phyloP scores from a whole-genome alignment of 176 grass and related monocot species.

The Rhynchospora tenuis region DNA sequence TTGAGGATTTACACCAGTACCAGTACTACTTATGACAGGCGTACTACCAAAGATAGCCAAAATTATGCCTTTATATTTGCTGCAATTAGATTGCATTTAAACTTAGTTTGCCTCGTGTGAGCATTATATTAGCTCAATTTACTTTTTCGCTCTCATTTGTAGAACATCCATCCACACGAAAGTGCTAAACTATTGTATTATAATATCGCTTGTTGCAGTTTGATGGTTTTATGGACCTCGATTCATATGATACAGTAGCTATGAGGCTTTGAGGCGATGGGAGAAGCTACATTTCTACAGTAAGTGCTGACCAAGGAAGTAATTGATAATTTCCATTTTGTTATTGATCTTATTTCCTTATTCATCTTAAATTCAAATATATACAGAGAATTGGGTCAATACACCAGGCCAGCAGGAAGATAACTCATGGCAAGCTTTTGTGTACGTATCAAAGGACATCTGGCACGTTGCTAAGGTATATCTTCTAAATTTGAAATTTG shows the following conservation, averaged over 20 bases:
- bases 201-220: constrained; percentile 42
- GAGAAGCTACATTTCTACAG: constrained; percentile 95
- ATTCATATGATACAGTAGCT: constrained; percentile 93
- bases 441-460: constrained; percentile 46
- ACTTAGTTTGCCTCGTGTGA: neutral
- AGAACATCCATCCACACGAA: neutral
- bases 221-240: constrained; percentile 81
- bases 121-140: neutral
- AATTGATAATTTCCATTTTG: constrained; percentile 1
- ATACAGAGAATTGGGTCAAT: constrained; percentile 95
- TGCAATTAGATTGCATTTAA: neutral
- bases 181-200: constrained; percentile 10
- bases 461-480: constrained; percentile 77
- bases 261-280: constrained; percentile 92
- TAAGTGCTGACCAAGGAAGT: constrained; percentile 23
- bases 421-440: constrained; percentile 94
- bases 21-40: neutral
- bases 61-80: neutral
- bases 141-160: too few species aligned
- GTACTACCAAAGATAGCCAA: neutral
- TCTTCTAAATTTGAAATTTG: neutral
- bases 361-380: constrained; percentile 56
- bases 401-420: constrained; percentile 88
- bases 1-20: neutral
- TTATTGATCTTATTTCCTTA: neutral